Conservation (phyloP, 345 rosid species). For the Syzygium grande region DNA sequence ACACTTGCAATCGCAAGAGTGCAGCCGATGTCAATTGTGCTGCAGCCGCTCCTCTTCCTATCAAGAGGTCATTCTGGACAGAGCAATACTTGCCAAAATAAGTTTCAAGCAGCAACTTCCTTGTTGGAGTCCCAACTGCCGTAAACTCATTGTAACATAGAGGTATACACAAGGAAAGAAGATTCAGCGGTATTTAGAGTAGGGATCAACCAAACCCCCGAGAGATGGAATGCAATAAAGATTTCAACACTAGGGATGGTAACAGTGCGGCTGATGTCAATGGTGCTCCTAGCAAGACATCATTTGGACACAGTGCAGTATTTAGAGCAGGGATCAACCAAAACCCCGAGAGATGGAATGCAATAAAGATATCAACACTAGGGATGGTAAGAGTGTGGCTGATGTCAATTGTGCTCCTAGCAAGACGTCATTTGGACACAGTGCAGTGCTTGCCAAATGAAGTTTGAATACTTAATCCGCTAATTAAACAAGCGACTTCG, state of each 20-base stretch:
- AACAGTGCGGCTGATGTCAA: not conserved
- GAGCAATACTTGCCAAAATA: conserved; percentile 22
- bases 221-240: not conserved
- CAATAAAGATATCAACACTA: not conserved
- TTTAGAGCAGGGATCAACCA: not conserved
- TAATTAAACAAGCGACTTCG: conserved; percentile 17
- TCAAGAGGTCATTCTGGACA: conserved; percentile 36
- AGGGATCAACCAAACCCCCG: not conserved
- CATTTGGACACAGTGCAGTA: conserved; percentile 41
- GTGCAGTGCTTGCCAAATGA: conserved; percentile 24
- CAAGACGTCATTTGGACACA: conserved; percentile 32
- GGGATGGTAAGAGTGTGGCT: not conserved
- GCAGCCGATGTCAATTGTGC: conserved; percentile 7
- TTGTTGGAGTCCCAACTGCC: not conserved
- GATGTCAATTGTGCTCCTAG: not conserved
- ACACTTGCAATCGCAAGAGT: not conserved
- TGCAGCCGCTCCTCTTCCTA: not conserved
- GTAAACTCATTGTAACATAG: no score
- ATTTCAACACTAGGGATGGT: not conserved
- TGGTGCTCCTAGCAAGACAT: not conserved
- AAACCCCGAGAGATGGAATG: not conserved
- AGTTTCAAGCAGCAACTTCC: conserved; percentile 10
- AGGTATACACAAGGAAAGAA: not conserved
- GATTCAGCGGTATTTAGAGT: not conserved
- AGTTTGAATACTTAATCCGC: conserved; percentile 22